Percentiles rank a stretch among this genome's conserved stretches.
phyloP scores from a whole-genome alignment of 257 asterid genomes.

The Solanum chilense region DNA sequence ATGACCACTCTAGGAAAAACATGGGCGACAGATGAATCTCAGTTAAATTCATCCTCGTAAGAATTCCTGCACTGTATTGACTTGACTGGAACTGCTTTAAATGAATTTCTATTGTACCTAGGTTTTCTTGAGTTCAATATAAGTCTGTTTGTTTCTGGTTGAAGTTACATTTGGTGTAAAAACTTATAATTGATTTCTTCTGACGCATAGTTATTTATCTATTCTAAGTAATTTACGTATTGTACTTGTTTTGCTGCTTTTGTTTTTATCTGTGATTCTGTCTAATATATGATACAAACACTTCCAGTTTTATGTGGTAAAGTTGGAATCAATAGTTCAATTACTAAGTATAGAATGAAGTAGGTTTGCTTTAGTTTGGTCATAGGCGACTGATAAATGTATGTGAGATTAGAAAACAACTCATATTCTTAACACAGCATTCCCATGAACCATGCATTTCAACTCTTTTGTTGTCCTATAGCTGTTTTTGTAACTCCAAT shows the following conservation, averaged over 20 bases:
- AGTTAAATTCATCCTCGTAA: constrained; percentile 52
- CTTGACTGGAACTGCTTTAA: background rate
- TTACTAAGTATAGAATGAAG: background rate
- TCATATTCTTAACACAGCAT: background rate
- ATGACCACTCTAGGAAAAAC: constrained; percentile 97
- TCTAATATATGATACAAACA: background rate
- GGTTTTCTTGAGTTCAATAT: background rate
- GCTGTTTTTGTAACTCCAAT: background rate
- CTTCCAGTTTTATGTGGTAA: background rate
- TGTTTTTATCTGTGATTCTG: background rate
- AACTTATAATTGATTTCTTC: background rate
- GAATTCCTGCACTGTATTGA: constrained; percentile 13
- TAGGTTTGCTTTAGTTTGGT: background rate
- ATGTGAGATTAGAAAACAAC: background rate
- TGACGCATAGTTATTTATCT: background rate
- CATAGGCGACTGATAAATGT: background rate
- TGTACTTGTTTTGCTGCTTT: background rate
- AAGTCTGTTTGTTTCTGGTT: background rate
- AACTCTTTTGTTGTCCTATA: background rate
- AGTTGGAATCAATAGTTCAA: background rate
- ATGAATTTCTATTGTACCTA: background rate
- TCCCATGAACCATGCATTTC: background rate
- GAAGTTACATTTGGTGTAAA: background rate
- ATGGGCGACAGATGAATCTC: constrained; percentile 88
- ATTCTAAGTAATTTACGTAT: background rate